Conservation (phyloP, 2,329 filamentous ascomycete genomes). For the Pseudomassariella vexata region DNA sequence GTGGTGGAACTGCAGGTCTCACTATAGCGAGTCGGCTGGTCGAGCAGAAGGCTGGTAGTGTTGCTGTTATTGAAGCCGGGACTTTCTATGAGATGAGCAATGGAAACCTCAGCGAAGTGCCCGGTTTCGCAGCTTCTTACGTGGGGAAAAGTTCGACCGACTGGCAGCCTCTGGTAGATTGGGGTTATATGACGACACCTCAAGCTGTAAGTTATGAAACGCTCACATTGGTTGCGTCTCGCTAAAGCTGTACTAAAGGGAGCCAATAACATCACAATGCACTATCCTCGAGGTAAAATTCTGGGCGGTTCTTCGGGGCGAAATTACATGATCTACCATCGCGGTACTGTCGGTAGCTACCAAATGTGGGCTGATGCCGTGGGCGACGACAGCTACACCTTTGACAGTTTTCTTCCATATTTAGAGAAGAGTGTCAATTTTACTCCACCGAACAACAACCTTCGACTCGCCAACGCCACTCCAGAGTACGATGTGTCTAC, state of each 20-base stretch:
- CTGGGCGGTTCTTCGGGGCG: slow-evolving; percentile 17
- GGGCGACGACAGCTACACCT: slow-evolving; percentile 10
- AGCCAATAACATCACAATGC: slow-evolving; percentile 8
- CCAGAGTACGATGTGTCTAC: slow-evolving; percentile 15
- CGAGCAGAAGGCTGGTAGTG: slow-evolving; percentile 22
- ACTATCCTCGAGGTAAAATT: slow-evolving; percentile 17
- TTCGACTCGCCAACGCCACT: slow-evolving; percentile 15
- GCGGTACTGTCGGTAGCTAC: slow-evolving; percentile 6
- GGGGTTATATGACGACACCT: slow-evolving; percentile 18
- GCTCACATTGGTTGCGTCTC: no score
- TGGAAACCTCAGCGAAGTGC: slow-evolving; percentile 11
- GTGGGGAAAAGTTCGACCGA: slow-evolving; percentile 6
- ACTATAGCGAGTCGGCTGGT: slow-evolving; percentile 25
- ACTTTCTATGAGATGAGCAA: slow-evolving; percentile 22
- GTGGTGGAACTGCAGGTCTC: slow-evolving; percentile 32
- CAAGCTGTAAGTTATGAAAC: slow-evolving; percentile 12
- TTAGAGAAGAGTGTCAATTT: slow-evolving; percentile 13
- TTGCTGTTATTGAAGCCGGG: slow-evolving; percentile 34
- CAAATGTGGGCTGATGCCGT: slow-evolving; percentile 12
- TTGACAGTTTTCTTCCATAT: slow-evolving; percentile 9
- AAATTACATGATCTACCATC: slow-evolving; percentile 18
- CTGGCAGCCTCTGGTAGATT: slow-evolving; percentile 14
- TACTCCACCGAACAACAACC: slow-evolving; percentile 6
- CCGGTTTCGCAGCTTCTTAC: slow-evolving; percentile 10
- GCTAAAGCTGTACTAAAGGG: no score